Percentiles rank a stretch among this genome's conserved stretches.
These are phyloP conservation scores for Diphasiastrum complanatum DNA, from an alignment of 83 land plant species.

Conservation along the genomic window DNA sequence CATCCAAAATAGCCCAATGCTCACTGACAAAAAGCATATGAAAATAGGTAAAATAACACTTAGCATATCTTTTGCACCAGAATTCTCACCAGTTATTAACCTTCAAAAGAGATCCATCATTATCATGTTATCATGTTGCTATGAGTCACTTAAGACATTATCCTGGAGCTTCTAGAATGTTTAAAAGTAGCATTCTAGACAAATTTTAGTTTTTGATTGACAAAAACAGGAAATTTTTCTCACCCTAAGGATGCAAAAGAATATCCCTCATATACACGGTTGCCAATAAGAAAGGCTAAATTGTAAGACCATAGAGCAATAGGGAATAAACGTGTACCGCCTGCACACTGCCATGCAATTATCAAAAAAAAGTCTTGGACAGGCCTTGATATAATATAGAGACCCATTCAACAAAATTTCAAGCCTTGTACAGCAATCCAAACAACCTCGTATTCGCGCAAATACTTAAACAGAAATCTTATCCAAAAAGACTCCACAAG, in stretches of 20 bases:
- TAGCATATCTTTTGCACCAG: background rate
- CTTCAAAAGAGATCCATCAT: background rate
- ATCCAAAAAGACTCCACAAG: background rate
- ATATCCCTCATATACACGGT: slow-evolving; percentile 71
- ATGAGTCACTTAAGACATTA: background rate
- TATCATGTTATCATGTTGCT: background rate
- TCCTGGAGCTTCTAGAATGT: background rate
- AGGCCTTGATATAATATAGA: background rate
- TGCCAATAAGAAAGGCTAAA: slow-evolving; percentile 44
- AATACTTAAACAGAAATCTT: too few relatives aligned
- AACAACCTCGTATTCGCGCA: too few relatives aligned
- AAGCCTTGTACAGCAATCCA: background rate
- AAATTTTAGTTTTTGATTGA: background rate
- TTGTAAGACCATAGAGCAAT: slow-evolving; percentile 53
- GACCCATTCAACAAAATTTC: background rate
- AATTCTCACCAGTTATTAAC: background rate
- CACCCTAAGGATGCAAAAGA: slow-evolving; percentile 66
- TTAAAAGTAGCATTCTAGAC: background rate
- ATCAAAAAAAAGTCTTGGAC: background rate
- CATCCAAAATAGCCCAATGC: slow-evolving; percentile 46
- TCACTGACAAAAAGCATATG: slow-evolving; percentile 33
- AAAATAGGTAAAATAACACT: background rate
- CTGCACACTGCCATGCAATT: slow-evolving; percentile 16
- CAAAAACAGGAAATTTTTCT: slow-evolving; percentile 7
- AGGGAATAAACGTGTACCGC: slow-evolving; percentile 38